Base-by-base conservation (phyloP, 1,284 basidiomycete genomes). In the Ustilago curta region DNA sequence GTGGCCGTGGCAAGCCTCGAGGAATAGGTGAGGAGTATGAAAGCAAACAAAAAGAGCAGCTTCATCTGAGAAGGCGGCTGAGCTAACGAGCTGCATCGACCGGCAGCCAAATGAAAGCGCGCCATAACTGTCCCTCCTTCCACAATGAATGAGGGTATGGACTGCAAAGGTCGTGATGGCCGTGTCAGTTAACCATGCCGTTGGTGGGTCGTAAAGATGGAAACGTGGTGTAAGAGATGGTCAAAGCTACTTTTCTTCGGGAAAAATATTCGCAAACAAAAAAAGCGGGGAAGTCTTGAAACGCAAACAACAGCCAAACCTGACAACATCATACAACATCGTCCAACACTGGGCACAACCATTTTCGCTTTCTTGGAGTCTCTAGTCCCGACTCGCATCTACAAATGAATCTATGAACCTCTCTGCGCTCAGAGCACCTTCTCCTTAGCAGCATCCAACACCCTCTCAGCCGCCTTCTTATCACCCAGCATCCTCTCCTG, bases 401-500 rank as follows among this genome's bases (percentile, higher is more conserved):
- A 4, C 4, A 8, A 32, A 6, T 16, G 19, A 12, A 8, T 39
- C 7, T 23, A 0, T 29, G 35, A 51, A 29, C 3, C 9, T 18
- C 9, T 14, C 2, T 9, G 16, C 16, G n/a, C 9, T 18, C 9
- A 76, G 1, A 71, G 61, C 5, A 68, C 31, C 61, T 76, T 76
- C 55, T 68, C 68, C 61, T 70, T 70, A 0, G 63, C 67, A 5
- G 67, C 63, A 21, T 67, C 67, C 1, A 58, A 35, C 56, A 70
- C 60, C 45, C 47, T 59, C 9, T 66, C 9, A 8, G 71, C 66
- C 12, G 71, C 72, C 21, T 63, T 55, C 2, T 52, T 39, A 1
- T 63, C 63, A 23, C 64, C 68, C 19, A 59, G 5, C 4, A 76
- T 0, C 35, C 64, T 52, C 56, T 76, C 69, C 60, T 76, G 69